phyloP scores from a whole-genome alignment of 2,329 filamentous ascomycete genomes.

The Alternaria atra region DNA sequence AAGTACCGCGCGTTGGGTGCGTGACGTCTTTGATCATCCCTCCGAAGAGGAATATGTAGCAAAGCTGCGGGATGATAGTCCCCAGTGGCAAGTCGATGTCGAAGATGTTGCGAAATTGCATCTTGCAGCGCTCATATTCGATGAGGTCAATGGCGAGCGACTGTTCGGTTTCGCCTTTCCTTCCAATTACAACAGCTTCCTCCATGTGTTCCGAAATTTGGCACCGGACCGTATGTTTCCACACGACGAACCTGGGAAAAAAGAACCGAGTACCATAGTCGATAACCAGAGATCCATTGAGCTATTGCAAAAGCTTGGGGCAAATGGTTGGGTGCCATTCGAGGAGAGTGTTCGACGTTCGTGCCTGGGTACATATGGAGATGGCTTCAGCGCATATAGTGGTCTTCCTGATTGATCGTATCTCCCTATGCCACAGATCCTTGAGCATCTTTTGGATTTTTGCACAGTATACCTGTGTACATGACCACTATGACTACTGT shows the following conservation, averaged over 20 bases:
- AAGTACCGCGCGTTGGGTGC: slow-evolving; percentile 1
- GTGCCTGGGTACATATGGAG: background rate
- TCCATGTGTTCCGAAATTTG: background rate
- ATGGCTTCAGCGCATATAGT: background rate
- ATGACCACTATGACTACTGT: no score
- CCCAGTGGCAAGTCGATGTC: slow-evolving; percentile 59
- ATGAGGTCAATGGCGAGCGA: background rate
- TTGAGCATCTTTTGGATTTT: background rate
- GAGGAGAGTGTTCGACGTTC: background rate
- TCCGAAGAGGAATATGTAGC: background rate
- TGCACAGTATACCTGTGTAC: background rate
- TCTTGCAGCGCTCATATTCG: slow-evolving; percentile 57
- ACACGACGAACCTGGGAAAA: background rate
- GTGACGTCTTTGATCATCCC: background rate
- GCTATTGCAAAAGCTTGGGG: background rate
- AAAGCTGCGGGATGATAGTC: slow-evolving; percentile 2
- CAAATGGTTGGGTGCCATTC: background rate
- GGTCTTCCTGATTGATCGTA: background rate
- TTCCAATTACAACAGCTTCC: background rate
- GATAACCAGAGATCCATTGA: background rate
- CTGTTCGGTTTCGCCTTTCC: background rate
- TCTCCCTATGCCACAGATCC: background rate
- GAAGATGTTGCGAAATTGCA: slow-evolving; percentile 61
- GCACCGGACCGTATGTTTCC: background rate
- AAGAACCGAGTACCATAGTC: background rate